Base-by-base conservation (phyloP, 2,329 filamentous ascomycete genomes). In the Neofusicoccum laricinum region DNA sequence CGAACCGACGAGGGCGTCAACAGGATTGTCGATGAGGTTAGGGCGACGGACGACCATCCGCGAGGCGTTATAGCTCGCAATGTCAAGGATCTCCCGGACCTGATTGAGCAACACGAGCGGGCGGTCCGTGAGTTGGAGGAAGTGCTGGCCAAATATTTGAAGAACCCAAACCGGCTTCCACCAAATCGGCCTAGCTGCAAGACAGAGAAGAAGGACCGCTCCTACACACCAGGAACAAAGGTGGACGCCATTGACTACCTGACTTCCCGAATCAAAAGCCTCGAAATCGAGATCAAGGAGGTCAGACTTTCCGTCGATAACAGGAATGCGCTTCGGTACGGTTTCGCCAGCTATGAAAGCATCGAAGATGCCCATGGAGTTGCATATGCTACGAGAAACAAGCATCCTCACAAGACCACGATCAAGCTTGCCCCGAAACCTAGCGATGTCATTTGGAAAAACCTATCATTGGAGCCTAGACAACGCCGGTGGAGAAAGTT, bases 361-460 rank as follows among this genome's bases (percentile, higher is more conserved):
- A 96, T 99, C 63, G 84, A 88, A 65, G 91, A 96, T 70, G 92
- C 95, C 0, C 95, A 99, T 73, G 86, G 86, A 19, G 93, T 96
- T 67, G 95, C 93, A 11, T 96, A 90, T 77, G 85, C 88, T 10
- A 87, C 90, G 21, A 90, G 90, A 65, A 91, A 88, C 55, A 95
- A 95, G 80, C 90, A 90, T 69, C 91, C 92, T 0, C 84, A 91
- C 45, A 92, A 92, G 4, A 88, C 92, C 0, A 90, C 86, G 0
- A 86, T 99, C 63, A 83, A 81, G 5, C 83, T 98, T 14, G 93
- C 95, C 0, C 93, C 95, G 2, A 87, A 88, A 65, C 94, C 95
- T 2, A 92, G 91, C 73, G 94, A 98, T 74, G 86, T 99, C 61
- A 96, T 99, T 68, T 99, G 95, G 95, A 90, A 92, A 74, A 99